A percentile compares a stretch with the other conserved stretches of the same genome.
These are phyloP conservation scores for Pythium apleroticum DNA, from an alignment of 352 stramenopile genomes.

Conservation along the genomic window DNA sequence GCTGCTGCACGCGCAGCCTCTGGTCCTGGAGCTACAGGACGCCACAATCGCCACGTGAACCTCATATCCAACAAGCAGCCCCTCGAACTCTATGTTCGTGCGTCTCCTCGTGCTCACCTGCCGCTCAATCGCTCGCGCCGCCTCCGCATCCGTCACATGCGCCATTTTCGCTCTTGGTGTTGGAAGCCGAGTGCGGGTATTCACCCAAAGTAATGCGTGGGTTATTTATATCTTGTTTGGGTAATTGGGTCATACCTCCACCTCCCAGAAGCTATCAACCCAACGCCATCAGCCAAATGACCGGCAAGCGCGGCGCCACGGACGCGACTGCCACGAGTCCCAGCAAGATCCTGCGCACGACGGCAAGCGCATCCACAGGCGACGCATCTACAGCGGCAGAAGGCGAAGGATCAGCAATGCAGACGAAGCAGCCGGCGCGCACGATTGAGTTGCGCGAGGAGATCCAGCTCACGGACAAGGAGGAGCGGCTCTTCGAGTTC, in stretches of 20 bases:
- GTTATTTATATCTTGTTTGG: not conserved
- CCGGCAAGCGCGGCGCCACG: constrained; percentile 9
- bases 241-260: not conserved
- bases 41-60: not conserved
- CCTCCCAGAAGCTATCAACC: constrained; percentile 5
- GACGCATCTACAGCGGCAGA: not conserved
- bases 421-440: not conserved
- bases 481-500: constrained; percentile 65
- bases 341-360: constrained; percentile 16
- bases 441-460: constrained; percentile 17
- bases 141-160: constrained; percentile 13
- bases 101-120: constrained; percentile 13
- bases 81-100: not conserved
- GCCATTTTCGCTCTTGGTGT: constrained; percentile 1
- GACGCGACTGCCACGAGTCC: constrained; percentile 14
- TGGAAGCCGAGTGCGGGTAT: not conserved
- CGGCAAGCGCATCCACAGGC: not conserved
- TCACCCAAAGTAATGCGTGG: not conserved
- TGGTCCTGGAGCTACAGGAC: constrained; percentile 35
- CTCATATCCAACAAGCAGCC: not conserved
- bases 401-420: constrained; percentile 5
- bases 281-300: constrained; percentile 8
- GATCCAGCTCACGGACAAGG: constrained; percentile 42
- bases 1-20: constrained; percentile 34
- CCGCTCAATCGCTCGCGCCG: constrained; percentile 21